phyloP scores from a whole-genome alignment of 2,329 filamentous ascomycete genomes.

The Colletotrichum salicis region DNA sequence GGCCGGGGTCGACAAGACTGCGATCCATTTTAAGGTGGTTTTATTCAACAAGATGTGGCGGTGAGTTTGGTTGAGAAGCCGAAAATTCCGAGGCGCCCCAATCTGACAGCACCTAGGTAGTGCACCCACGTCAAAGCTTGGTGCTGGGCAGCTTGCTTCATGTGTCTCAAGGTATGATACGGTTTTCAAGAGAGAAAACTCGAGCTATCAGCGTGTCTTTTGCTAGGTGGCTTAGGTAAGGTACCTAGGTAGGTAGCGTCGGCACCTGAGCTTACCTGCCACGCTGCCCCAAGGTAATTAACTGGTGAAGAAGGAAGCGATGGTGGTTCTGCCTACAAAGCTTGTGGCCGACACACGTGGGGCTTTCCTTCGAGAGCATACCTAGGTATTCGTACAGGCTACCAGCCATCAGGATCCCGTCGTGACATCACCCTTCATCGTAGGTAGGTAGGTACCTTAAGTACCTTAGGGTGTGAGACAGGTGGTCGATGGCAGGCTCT shows the following conservation, averaged over 20 bases:
- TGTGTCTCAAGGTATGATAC: neutral
- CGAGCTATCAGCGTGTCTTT: neutral
- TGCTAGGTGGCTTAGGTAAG: neutral
- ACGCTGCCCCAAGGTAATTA: no score
- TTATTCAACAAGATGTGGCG: slow-evolving; percentile 16
- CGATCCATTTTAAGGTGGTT: neutral
- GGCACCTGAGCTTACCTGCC: neutral
- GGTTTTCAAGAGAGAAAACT: neutral
- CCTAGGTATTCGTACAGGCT: no score
- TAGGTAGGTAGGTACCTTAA: neutral
- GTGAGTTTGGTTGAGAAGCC: slow-evolving; percentile 19
- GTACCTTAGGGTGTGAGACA: neutral
- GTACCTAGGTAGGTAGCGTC: neutral
- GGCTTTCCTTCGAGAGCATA: neutral
- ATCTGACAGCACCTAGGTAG: neutral
- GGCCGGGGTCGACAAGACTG: neutral
- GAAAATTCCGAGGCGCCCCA: neutral
- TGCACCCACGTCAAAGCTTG: neutral
- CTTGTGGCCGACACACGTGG: slow-evolving; percentile 7
- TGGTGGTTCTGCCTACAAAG: neutral
- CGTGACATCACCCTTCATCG: no score
- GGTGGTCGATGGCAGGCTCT: neutral
- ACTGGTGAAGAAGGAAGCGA: neutral
- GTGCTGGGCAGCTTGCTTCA: neutral
- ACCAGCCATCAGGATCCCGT: no score